Evolutionary conservation across 208 protist species (phyloP).

Genomic region (Acanthamoeba triangularis): DNA sequence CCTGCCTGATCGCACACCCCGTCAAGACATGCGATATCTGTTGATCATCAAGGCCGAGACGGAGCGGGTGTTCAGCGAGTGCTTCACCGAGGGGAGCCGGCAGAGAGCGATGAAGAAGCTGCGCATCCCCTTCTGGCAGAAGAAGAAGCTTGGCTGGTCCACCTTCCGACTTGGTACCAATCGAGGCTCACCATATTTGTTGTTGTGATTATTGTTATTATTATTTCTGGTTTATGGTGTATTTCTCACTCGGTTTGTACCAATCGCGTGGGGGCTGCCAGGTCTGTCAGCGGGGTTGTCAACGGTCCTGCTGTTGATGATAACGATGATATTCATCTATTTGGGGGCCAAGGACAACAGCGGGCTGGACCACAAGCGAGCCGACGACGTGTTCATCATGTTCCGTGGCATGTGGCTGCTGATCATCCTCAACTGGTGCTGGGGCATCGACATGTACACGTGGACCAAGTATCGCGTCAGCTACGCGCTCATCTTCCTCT

Average conservation of each 20-base stretch:
- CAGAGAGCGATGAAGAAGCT: constrained; percentile 10
- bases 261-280: not conserved
- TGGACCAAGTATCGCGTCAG: constrained; percentile 85
- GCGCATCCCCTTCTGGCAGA: not conserved
- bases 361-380: not conserved
- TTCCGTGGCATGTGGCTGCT: constrained; percentile 71
- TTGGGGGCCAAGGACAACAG: not conserved
- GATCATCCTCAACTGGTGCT: constrained; percentile 73
- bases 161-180: not conserved
- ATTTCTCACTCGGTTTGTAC: too few species aligned
- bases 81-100: not conserved
- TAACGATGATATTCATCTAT: not conserved
- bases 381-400: constrained; percentile 15
- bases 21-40: not conserved
- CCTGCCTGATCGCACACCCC: not conserved
- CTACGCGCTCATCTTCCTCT: constrained; percentile 86
- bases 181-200: not conserved
- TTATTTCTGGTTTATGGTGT: not conserved
- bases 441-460: constrained; percentile 81
- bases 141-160: not conserved
- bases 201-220: not conserved
- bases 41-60: constrained; percentile 14
- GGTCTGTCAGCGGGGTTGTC: not conserved
- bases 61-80: not conserved
- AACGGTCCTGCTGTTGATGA: not conserved